Base-by-base conservation (phyloP, 2,329 filamentous ascomycete genomes). In the Alternaria angustiovoidea region DNA sequence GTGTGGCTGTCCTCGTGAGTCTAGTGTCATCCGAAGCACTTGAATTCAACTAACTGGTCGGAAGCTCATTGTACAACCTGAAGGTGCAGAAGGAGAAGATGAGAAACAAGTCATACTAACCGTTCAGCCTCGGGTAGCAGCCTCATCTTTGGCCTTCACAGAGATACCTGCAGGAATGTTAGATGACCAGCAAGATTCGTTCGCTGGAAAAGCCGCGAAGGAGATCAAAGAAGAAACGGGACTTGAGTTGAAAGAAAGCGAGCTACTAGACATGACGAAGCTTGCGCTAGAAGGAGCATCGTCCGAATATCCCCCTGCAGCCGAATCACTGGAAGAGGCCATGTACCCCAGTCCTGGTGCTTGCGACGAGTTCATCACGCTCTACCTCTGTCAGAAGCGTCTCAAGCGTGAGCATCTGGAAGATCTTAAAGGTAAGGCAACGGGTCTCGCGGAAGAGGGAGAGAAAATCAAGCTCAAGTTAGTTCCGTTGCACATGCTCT, bases 161-260 rank as follows among this genome's bases (percentile, higher is more conserved):
- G 86, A 88, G 69, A 82, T 88, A 8, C 86, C 86, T 2, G 86
- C 86, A 1, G 86, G 86, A 18, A 88, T 88, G 85, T 77, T 88
- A 1, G 86, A 88, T 64, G 84, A 84, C 61, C 83, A 84, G 61
- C 82, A 83, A 32, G 53, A 53, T 9, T 82, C 81, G 0, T 86
- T 88, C 61, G 77, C 81, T 1, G 85, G 86, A 7, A 82, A 79
- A 9, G 86, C 86, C 0, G 85, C 85, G 2, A 82, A 83, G 51
- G 86, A 88, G 63, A 85, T 88, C 36, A 66, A 82, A 30, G 85
- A 88, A 69, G 86, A 88, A 70, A 86, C 84, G 0, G 83, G 83
- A 0, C 72, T 88, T n/a, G 75, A 75, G 12, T 83, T 88, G 51
- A 73, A 79, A 3, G 77, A 81, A 42, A 70, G 75, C 7, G 83